Evolutionary conservation across 2,329 filamentous ascomycete genomes (phyloP).

Genomic region (Teratosphaeriaceae sp.): DNA sequence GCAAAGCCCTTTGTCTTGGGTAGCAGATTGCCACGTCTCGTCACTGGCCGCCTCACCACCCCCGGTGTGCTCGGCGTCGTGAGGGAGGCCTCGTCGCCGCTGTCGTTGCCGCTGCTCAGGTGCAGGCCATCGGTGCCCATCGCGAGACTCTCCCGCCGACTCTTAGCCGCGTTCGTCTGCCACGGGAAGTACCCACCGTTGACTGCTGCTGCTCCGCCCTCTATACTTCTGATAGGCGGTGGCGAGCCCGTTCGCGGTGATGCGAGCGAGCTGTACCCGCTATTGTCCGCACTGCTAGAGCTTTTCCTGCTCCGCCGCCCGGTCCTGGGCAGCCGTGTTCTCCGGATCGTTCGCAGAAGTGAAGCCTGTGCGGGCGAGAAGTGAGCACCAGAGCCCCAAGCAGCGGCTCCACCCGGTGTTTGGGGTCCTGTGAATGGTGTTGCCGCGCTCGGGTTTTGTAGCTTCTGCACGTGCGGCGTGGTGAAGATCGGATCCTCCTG

Average conservation of each 20-base stretch:
- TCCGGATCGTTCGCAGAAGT: slow-evolving; percentile 75
- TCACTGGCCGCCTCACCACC: slow-evolving; percentile 77
- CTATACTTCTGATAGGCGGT: slow-evolving; percentile 53
- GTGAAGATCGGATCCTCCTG: slow-evolving; percentile 66
- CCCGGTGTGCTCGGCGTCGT: slow-evolving; percentile 52
- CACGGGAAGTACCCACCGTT: slow-evolving; percentile 18
- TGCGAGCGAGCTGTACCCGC: slow-evolving; percentile 60
- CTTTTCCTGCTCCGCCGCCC: slow-evolving; percentile 53
- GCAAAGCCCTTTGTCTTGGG: slow-evolving; percentile 97
- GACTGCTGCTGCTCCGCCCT: slow-evolving; percentile 41
- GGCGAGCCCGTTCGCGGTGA: slow-evolving; percentile 71
- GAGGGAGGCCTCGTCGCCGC: slow-evolving; percentile 58
- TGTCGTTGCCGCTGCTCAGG: slow-evolving; percentile 72
- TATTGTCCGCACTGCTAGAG: slow-evolving; percentile 57
- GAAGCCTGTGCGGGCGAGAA: slow-evolving; percentile 26
- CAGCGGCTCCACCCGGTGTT: slow-evolving; percentile 38
- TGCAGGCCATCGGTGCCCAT: slow-evolving; percentile 85
- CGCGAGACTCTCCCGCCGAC: slow-evolving; percentile 77
- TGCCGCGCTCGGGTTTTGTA: slow-evolving; percentile 43
- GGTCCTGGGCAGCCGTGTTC: slow-evolving; percentile 49
- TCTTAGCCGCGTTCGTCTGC: slow-evolving; percentile 34
- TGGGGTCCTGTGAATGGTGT: slow-evolving; percentile 37
- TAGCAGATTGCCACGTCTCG: slow-evolving; percentile 79
- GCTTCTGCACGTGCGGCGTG: slow-evolving; percentile 70
- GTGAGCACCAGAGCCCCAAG: slow-evolving; percentile 20